phyloP scores from a whole-genome alignment of 2,329 filamentous ascomycete species.

The Westerdykella sp. region DNA sequence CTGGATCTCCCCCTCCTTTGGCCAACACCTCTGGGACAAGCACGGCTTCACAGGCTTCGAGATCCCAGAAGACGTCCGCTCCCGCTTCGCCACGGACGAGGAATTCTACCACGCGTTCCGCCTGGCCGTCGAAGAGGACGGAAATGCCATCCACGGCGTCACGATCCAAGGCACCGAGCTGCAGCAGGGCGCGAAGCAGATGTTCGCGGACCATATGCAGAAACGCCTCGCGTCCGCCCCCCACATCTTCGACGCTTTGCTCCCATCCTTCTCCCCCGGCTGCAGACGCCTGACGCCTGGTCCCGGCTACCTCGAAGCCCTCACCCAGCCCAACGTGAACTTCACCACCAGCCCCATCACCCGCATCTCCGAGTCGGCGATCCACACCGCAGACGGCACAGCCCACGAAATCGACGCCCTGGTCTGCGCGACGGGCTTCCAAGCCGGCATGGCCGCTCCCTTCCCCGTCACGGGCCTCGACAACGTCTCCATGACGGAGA shows the following conservation, averaged over 20 bases:
- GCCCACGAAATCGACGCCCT: conserved; percentile 39
- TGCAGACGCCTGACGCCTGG: conserved; percentile 48
- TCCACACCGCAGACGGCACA: conserved; percentile 38
- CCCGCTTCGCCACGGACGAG: conserved; percentile 23
- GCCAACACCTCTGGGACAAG: conserved; percentile 23
- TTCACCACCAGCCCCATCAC: conserved; percentile 35
- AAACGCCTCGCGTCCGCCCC: conserved; percentile 32
- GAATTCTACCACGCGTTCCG: conserved; percentile 29
- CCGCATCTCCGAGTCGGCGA: conserved; percentile 31
- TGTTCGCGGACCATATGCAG: conserved; percentile 40
- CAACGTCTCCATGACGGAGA: conserved; percentile 23
- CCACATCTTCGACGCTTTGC: conserved; percentile 38
- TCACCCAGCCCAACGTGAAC: conserved; percentile 37
- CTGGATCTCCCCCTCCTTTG: conserved; percentile 33
- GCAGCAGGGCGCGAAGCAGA: conserved; percentile 31
- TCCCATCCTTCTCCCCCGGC: conserved; percentile 41
- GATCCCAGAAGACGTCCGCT: conserved; percentile 21
- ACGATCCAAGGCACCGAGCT: conserved; percentile 35
- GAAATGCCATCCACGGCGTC: conserved; percentile 24
- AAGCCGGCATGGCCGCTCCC: conserved; percentile 34
- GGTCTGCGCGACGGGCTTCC: conserved; percentile 44
- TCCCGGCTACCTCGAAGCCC: conserved; percentile 47
- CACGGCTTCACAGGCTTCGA: conserved; percentile 30
- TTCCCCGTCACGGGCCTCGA: conserved; percentile 34
- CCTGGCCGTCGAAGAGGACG: conserved; percentile 28